Base-by-base conservation (phyloP, 805 yeast genomes). In the Candida gorgasii region DNA sequence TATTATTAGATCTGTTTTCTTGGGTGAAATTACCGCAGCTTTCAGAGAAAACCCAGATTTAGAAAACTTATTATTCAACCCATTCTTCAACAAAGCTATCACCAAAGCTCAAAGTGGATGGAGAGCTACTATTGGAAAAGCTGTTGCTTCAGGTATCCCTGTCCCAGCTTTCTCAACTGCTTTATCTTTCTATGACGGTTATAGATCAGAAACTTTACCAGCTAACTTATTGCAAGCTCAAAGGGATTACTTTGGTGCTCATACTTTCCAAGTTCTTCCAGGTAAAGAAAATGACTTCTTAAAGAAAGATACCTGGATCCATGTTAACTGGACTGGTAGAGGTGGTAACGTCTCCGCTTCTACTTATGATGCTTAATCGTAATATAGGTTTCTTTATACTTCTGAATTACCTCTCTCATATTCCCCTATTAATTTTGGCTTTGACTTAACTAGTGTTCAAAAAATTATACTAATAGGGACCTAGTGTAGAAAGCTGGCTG, bases 221-320 rank as follows among this genome's bases (percentile, higher is more conserved):
- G 99, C 99, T 55, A 92, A 92, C 85, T 80, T 92, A 73, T 79
- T 92, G 68, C 99, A 92, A 79, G 99, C 98, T 62, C 99, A 92
- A 82, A 89, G 99, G 81, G 99, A 92, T 72, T 92, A 89, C 88
- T 92, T 92, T 63, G 99, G 99, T 75, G 98, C 99, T 54, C 99
- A 92, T 82, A 93, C 99, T 63, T 92, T 93, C 89, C 81, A 81
- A 71, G 95, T 93, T 52, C 77, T 89, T 66, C 96, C 96, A 58
- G 93, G 92, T 71, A 68, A 59, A 59, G 96, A 89, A 58, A 76
- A 79, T 63, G 89, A 74, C 41, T 72, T 72, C 65, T 79, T 86
- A 73, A 92, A 93, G 75, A 82, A 72, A 54, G 93, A 79, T 61
- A 73, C 80, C 55, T 82, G 84, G 76, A 85, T 92, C 71, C 99